These are phyloP conservation scores for Haplosporangium sp. DNA, from an alignment of 371 early-diverging fungal genomes.

Conservation along the genomic window DNA sequence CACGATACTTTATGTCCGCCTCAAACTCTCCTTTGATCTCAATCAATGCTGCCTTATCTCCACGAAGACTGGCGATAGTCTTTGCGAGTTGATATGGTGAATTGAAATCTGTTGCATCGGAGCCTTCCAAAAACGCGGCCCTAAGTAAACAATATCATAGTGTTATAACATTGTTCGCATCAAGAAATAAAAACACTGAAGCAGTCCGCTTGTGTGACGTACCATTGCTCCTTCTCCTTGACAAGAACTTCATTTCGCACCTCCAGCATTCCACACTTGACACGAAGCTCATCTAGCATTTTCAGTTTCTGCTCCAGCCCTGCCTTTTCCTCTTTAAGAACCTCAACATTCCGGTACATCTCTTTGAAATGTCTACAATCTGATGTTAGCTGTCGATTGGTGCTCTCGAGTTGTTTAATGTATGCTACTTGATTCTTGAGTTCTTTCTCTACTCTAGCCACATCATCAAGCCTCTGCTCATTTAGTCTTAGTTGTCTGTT, in stretches of 20 bases:
- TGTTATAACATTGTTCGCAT: too few relatives aligned
- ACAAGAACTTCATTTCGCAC: constrained; percentile 53
- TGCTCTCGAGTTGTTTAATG: constrained; percentile 51
- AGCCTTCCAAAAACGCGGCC: constrained; percentile 37
- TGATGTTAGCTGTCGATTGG: constrained; percentile 44
- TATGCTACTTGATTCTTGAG: constrained; percentile 51
- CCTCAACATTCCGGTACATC: constrained; percentile 55
- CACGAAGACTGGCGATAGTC: constrained; percentile 44
- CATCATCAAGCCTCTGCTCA: constrained; percentile 36
- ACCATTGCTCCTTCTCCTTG: constrained; percentile 57
- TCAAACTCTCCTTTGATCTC: constrained; percentile 36
- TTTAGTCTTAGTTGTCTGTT: constrained; percentile 39
- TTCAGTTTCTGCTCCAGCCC: constrained; percentile 44
- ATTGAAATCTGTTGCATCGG: constrained; percentile 40
- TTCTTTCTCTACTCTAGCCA: constrained; percentile 32
- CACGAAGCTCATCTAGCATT: constrained; percentile 48
- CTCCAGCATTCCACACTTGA: constrained; percentile 47
- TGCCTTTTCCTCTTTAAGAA: constrained; percentile 52
- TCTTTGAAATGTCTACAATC: constrained; percentile 57
- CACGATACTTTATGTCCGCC: constrained; percentile 30
- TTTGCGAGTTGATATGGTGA: constrained; percentile 51
- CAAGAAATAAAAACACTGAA: not conserved
- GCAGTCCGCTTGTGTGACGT: not conserved
- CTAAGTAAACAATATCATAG: constrained; percentile 4
- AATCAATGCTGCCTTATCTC: constrained; percentile 30